Percentiles rank a stretch among this genome's conserved stretches.
Conservation (phyloP, 73 alveolate genomes). For the Tetrahymena thermophila region DNA sequence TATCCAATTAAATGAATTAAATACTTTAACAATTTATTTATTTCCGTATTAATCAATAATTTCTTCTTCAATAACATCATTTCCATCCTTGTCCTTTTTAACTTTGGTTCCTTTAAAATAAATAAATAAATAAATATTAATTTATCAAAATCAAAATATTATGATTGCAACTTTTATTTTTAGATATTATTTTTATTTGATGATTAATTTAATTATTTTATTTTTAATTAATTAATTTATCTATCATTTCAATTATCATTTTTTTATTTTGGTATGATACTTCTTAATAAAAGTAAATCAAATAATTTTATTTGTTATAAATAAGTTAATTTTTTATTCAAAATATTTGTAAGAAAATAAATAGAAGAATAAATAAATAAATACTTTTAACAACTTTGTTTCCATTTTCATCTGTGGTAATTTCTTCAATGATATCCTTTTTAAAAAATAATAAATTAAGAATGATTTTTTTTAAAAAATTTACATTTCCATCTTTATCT, state of each 20-base stretch:
- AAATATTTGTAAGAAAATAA: background rate
- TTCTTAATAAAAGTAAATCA: too few relatives aligned
- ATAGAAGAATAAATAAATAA: too few relatives aligned
- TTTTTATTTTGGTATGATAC: too few relatives aligned
- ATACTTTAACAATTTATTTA: background rate
- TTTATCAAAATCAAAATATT: too few relatives aligned
- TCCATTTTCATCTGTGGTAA: slow-evolving; percentile 28
- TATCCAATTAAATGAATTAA: background rate
- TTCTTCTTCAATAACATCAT: slow-evolving; percentile 32
- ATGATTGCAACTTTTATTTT: too few relatives aligned
- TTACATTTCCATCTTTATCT: background rate
- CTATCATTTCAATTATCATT: too few relatives aligned
- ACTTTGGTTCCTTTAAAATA: background rate
- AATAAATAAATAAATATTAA: background rate
- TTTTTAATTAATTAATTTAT: too few relatives aligned
- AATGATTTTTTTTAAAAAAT: background rate
- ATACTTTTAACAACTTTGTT: slow-evolving; percentile 16
- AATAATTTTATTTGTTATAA: too few relatives aligned
- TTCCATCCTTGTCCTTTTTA: slow-evolving; percentile 37
- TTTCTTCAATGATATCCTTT: background rate
- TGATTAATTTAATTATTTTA: too few relatives aligned
- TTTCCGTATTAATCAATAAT: slow-evolving; percentile 22
- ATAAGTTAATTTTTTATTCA: background rate
- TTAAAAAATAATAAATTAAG: background rate
- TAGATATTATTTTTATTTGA: too few relatives aligned